These are phyloP conservation scores for Ilyonectria robusta DNA, from an alignment of 2,329 filamentous ascomycete species.

Conservation along the genomic window DNA sequence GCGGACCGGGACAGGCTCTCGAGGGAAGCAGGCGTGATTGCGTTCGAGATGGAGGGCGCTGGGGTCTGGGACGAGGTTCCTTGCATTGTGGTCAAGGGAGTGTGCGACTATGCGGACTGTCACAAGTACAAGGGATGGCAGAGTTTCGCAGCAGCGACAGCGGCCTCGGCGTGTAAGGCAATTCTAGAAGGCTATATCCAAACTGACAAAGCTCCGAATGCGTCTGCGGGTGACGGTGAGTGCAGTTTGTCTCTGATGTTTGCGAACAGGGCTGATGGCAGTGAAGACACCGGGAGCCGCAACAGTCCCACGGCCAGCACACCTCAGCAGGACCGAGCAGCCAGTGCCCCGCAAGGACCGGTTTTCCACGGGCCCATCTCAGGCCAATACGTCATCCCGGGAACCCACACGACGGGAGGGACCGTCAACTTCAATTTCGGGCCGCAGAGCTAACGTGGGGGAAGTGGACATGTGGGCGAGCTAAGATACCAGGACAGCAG, in stretches of 20 bases:
- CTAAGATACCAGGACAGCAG: not conserved
- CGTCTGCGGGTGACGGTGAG: not conserved
- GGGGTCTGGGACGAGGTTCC: constrained; percentile 15
- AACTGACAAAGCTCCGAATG: constrained; percentile 1
- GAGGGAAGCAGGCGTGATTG: constrained; percentile 2
- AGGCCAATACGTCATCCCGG: constrained; percentile 5
- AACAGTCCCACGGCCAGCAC: not conserved
- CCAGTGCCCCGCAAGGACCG: not conserved
- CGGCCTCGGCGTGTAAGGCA: constrained; percentile 17
- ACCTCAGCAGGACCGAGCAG: not conserved
- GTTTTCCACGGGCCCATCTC: constrained; percentile 1
- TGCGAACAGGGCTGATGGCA: not conserved
- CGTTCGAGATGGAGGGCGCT: constrained; percentile 30
- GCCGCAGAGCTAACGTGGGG: constrained; percentile 9
- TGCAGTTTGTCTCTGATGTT: not conserved
- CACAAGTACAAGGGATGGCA: too few species aligned
- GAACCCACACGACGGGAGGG: constrained; percentile 10
- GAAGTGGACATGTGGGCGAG: not conserved
- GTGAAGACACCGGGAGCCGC: not conserved
- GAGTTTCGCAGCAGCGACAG: not conserved
- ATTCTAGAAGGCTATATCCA: not conserved
- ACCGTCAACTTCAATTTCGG: constrained; percentile 13
- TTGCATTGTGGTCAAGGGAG: too few species aligned
- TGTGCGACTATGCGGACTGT: too few species aligned
- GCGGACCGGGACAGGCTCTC: constrained; percentile 14